Percentiles rank a stretch among this genome's conserved stretches.
Conservation (phyloP, 2,329 filamentous ascomycete genomes). For the Penicillium sp. region DNA sequence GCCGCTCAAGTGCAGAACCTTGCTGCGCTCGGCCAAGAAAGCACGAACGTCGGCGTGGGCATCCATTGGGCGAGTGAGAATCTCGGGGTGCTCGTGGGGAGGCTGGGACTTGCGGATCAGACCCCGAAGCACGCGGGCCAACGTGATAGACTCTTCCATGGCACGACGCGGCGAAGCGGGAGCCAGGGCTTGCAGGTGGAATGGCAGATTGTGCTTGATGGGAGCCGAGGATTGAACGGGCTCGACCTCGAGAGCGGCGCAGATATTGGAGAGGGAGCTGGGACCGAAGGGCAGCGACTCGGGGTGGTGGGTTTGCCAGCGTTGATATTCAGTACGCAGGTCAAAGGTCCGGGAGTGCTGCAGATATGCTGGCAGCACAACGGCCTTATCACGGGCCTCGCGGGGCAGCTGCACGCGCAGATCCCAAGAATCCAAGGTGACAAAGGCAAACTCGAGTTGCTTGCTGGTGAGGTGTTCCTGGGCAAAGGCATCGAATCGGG, state of each 20-base stretch:
- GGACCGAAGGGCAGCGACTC: constrained; percentile 96
- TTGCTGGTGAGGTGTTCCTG: constrained; percentile 87
- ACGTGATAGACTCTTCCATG: constrained; percentile 95
- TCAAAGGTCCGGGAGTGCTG: constrained; percentile 98
- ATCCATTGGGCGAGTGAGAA: constrained; percentile 93
- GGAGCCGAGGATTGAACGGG: constrained; percentile 96
- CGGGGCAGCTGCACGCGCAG: constrained; percentile 95
- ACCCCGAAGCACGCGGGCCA: constrained; percentile 88
- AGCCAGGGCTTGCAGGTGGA: constrained; percentile 93
- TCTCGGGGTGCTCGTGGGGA: constrained; percentile 88
- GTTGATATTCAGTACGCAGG: constrained; percentile 93
- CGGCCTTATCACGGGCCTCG: constrained; percentile 96
- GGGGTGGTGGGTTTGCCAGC: constrained; percentile 97
- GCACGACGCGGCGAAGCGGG: constrained; percentile 93
- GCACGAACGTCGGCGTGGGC: constrained; percentile 93
- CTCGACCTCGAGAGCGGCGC: constrained; percentile 95
- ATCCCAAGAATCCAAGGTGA: constrained; percentile 98
- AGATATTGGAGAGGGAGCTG: constrained; percentile 95
- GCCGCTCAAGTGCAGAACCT: constrained; percentile 97
- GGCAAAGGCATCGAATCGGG: constrained; percentile 91
- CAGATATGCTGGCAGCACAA: constrained; percentile 92
- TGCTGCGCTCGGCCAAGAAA: constrained; percentile 94
- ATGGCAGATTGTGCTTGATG: constrained; percentile 98
- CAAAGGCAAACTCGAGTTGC: constrained; percentile 96
- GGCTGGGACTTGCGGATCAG: constrained; percentile 96